Conservation (phyloP, 345 rosid genomes). For the Brassica incana region DNA sequence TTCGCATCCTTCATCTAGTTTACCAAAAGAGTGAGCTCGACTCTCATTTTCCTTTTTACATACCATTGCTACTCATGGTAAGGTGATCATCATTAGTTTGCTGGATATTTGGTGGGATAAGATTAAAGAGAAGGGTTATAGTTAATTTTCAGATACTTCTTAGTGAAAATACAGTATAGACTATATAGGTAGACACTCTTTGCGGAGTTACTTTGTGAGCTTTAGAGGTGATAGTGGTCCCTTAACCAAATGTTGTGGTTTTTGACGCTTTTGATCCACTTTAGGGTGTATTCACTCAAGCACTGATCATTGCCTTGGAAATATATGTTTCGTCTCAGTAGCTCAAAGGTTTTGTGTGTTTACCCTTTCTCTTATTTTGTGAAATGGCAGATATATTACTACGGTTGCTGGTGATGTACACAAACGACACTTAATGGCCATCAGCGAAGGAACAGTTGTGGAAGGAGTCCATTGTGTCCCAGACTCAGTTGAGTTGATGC, state of each 20-base stretch:
- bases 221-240: not conserved
- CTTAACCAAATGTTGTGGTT: conserved; percentile 9
- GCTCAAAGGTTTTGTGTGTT: conserved; percentile 11
- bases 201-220: not conserved
- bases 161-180: too few relatives aligned
- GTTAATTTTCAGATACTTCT: too few relatives aligned
- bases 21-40: conserved; percentile 73
- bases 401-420: conserved; percentile 65
- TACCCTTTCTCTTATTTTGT: not conserved
- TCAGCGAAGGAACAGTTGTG: conserved; percentile 70
- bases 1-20: conserved; percentile 86
- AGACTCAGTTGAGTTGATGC: conserved; percentile 84
- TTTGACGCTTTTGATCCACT: not conserved
- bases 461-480: conserved; percentile 84
- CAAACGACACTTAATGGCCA: conserved; percentile 64
- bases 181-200: too few relatives aligned
- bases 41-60: conserved; percentile 7
- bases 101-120: not conserved
- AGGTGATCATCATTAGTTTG: not conserved
- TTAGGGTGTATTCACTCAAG: not conserved
- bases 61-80: not conserved
- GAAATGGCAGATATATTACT: conserved; percentile 71
- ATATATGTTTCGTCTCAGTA: not conserved
- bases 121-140: not conserved
- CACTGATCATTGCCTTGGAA: not conserved